phyloP scores from a whole-genome alignment of 306 rosid species.

The Cercis canadensis region DNA sequence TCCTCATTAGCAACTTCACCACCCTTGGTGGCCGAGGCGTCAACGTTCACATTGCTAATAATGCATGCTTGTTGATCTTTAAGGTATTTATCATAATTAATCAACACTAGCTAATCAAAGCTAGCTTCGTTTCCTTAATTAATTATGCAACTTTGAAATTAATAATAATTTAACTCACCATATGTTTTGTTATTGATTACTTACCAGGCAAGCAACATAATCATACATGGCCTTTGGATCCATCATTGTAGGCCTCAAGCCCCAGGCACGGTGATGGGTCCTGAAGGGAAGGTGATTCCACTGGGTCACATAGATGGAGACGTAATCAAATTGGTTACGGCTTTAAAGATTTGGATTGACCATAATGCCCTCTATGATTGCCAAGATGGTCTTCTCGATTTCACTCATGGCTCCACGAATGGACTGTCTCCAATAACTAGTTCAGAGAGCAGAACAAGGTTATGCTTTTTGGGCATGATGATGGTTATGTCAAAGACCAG shows the following conservation, averaged over 20 bases:
- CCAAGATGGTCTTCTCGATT: conserved; percentile 44
- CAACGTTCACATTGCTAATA: conserved; percentile 26
- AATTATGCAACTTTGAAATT: too few relatives aligned
- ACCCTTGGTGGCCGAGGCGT: conserved; percentile 45
- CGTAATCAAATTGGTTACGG: conserved; percentile 40
- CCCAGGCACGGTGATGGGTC: conserved; percentile 42
- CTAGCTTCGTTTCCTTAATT: too few relatives aligned
- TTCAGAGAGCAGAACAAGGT: conserved; percentile 45
- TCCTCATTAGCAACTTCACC: conserved; percentile 52
- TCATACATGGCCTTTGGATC: conserved; percentile 39
- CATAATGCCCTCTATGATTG: conserved; percentile 42
- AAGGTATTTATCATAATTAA: conserved; percentile 22
- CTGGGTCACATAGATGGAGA: conserved; percentile 45
- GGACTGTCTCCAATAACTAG: conserved; percentile 46
- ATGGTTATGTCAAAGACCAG: conserved; percentile 39
- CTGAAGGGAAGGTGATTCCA: conserved; percentile 37
- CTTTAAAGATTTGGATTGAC: conserved; percentile 48
- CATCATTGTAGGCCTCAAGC: conserved; percentile 44
- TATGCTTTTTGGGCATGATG: conserved; percentile 53
- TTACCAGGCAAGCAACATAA: conserved; percentile 33
- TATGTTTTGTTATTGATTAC: too few relatives aligned
- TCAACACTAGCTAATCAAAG: neutral
- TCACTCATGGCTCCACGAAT: conserved; percentile 45
- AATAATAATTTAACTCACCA: too few relatives aligned
- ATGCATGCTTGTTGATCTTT: conserved; percentile 45